Conservation (phyloP, 2,329 filamentous ascomycete species). For the Bisporella sp. region DNA sequence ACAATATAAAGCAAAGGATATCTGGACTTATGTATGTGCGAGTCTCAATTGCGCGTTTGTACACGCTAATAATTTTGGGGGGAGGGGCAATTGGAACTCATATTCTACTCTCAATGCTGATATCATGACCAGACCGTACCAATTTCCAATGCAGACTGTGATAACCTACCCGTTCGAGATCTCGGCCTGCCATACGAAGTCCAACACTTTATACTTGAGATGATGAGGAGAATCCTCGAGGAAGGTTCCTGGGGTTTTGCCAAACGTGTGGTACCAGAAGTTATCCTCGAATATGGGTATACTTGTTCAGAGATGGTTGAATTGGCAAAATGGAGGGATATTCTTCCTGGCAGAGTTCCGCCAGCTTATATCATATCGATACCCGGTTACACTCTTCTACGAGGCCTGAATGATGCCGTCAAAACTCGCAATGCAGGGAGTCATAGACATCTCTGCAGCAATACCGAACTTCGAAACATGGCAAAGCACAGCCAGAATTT, state of each 20-base stretch:
- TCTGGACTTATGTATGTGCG: background rate
- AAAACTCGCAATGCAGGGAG: slow-evolving; percentile 19
- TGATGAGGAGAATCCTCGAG: slow-evolving; percentile 25
- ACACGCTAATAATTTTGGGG: slow-evolving; percentile 15
- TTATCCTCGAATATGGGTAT: slow-evolving; percentile 17
- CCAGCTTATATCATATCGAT: slow-evolving; percentile 12
- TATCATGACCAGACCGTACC: slow-evolving; percentile 1
- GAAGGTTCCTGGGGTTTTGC: slow-evolving; percentile 25
- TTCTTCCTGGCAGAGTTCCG: slow-evolving; percentile 18
- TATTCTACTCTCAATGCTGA: background rate
- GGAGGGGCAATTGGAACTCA: slow-evolving; percentile 8
- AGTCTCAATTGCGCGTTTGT: background rate
- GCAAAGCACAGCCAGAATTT: slow-evolving; percentile 19
- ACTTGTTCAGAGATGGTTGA: slow-evolving; percentile 25
- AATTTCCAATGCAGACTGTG: background rate
- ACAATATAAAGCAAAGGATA: slow-evolving; percentile 2
- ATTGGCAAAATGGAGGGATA: slow-evolving; percentile 21
- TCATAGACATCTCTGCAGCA: slow-evolving; percentile 24
- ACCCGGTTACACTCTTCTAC: slow-evolving; percentile 13
- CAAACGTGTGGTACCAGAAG: slow-evolving; percentile 16
- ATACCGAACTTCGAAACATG: slow-evolving; percentile 21
- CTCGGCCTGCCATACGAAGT: slow-evolving; percentile 28
- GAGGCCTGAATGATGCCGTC: slow-evolving; percentile 20
- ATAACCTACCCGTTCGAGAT: slow-evolving; percentile 9
- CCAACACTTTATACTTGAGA: slow-evolving; percentile 25